Conservation (phyloP, 2,329 filamentous ascomycete species). For the Aspergillus terreus region DNA sequence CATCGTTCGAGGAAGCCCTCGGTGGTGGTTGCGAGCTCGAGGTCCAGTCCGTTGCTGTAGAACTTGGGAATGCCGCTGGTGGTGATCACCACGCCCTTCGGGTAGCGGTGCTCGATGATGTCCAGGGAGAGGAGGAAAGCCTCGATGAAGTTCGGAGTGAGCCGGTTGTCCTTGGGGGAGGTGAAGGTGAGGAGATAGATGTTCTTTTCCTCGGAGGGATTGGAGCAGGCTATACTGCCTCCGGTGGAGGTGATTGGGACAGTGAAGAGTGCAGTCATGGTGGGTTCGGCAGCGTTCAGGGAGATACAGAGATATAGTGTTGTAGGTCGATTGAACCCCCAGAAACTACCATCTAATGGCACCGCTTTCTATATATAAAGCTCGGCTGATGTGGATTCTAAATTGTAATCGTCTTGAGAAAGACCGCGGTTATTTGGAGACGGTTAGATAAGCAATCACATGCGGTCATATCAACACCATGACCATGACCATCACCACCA, state of each 20-base stretch:
- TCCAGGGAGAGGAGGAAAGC: slow-evolving; percentile 69
- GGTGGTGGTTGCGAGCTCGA: slow-evolving; percentile 60
- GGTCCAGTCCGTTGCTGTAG: slow-evolving; percentile 79
- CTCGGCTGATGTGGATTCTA: not conserved
- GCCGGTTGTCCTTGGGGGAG: slow-evolving; percentile 71
- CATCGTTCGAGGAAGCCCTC: slow-evolving; percentile 59
- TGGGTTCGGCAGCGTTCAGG: not conserved
- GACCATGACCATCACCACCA: too few relatives aligned
- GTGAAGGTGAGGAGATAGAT: slow-evolving; percentile 72
- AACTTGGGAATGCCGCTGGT: slow-evolving; percentile 74
- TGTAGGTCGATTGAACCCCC: too few relatives aligned
- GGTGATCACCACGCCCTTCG: slow-evolving; percentile 71
- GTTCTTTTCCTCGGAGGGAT: slow-evolving; percentile 44
- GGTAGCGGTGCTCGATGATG: slow-evolving; percentile 64
- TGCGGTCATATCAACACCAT: not conserved
- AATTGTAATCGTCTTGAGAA: not conserved
- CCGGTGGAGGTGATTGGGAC: slow-evolving; percentile 54
- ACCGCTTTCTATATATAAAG: not conserved
- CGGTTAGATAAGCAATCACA: not conserved
- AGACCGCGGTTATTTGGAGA: not conserved
- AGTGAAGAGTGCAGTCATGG: slow-evolving; percentile 52
- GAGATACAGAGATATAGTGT: too few relatives aligned
- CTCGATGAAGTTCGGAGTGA: slow-evolving; percentile 65
- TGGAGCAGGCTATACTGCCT: slow-evolving; percentile 61
- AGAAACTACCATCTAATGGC: too few relatives aligned